phyloP scores from a whole-genome alignment of 306 rosid genomes.

The Arachis hypogaea region DNA sequence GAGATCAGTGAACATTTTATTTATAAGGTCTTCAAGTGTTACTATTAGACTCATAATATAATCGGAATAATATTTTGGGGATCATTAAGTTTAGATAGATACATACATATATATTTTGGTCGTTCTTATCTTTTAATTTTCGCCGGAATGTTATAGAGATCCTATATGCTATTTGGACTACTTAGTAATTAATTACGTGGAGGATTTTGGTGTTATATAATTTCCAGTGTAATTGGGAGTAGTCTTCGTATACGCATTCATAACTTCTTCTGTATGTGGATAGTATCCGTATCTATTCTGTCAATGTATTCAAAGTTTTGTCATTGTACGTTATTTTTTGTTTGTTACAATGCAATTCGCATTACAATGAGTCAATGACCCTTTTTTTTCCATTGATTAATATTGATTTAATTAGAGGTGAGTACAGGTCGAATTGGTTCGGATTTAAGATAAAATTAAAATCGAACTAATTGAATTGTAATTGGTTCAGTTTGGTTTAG shows the following conservation, averaged over 20 bases:
- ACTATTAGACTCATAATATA: neutral
- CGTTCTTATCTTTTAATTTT: neutral
- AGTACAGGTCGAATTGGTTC: too few species aligned
- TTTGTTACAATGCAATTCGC: neutral
- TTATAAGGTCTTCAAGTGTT: neutral
- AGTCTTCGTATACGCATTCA: neutral
- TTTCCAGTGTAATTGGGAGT: conserved; percentile 3
- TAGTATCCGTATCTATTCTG: neutral
- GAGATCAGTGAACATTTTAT: too few species aligned
- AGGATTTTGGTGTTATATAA: neutral
- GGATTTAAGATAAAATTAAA: too few species aligned
- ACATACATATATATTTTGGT: neutral
- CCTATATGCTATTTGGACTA: neutral
- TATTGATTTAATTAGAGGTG: too few species aligned
- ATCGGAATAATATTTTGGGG: neutral
- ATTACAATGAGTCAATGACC: neutral
- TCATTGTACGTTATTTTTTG: neutral
- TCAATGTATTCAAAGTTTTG: neutral
- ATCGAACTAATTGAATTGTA: too few species aligned
- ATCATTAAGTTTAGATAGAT: neutral
- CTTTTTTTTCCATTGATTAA: too few species aligned
- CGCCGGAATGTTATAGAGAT: neutral
- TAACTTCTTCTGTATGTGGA: neutral
- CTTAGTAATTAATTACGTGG: conserved; percentile 23
- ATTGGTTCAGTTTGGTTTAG: too few species aligned